These are phyloP conservation scores for Aristolochia californica DNA, from an alignment of 164 flowering plant species.

Conservation along the genomic window DNA sequence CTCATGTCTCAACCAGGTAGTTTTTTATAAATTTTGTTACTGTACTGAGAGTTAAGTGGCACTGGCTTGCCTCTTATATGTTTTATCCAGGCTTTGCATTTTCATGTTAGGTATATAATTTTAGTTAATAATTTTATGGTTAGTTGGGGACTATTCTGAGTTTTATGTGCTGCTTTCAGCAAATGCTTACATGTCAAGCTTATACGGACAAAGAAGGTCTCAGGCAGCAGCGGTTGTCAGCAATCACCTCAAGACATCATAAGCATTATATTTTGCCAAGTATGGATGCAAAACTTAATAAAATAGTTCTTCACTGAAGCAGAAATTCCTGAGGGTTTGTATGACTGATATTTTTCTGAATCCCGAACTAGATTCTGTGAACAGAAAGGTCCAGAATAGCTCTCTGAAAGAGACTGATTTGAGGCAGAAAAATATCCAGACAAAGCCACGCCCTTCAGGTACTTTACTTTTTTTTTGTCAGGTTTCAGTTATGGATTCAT, in stretches of 20 bases:
- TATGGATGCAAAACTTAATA: slow-evolving; percentile 19
- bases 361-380: slow-evolving; percentile 46
- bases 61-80: no score
- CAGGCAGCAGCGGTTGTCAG: slow-evolving; percentile 73
- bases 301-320: background rate
- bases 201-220: slow-evolving; percentile 75
- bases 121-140: background rate
- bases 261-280: slow-evolving; percentile 90
- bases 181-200: slow-evolving; percentile 71
- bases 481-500: background rate
- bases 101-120: no score
- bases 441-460: slow-evolving; percentile 63
- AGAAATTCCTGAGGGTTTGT: background rate
- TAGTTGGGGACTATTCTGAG: slow-evolving; percentile 10
- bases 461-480: slow-evolving; percentile 7
- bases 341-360: background rate
- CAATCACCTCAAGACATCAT: slow-evolving; percentile 79
- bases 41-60: no score
- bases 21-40: background rate
- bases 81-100: no score
- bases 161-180: slow-evolving; percentile 26
- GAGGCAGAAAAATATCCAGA: slow-evolving; percentile 39
- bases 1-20: slow-evolving; percentile 75
- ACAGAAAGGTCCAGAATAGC: slow-evolving; percentile 75
- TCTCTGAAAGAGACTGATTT: slow-evolving; percentile 46